Conservation (phyloP, 108 stramenopile species). For the Cylindrotheca closterium region DNA sequence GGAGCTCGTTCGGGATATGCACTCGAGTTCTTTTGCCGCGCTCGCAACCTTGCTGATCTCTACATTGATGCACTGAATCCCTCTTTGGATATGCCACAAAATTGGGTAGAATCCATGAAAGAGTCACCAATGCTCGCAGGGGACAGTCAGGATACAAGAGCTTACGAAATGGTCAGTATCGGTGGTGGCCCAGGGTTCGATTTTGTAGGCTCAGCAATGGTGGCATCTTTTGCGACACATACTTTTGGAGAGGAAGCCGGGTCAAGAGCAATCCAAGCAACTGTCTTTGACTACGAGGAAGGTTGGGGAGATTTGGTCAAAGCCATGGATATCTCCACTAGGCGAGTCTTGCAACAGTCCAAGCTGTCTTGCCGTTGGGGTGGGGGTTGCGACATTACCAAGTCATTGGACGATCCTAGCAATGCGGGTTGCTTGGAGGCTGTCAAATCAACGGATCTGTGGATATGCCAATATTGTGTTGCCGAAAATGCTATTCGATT, state of each 20-base stretch:
- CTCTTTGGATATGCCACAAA: not conserved
- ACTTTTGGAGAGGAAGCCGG: not conserved
- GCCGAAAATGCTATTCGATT: constrained; percentile 55
- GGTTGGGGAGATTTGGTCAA: constrained; percentile 58
- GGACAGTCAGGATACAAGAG: not conserved
- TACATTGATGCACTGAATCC: constrained; percentile 18
- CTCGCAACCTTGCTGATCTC: constrained; percentile 41
- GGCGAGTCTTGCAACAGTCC: constrained; percentile 5
- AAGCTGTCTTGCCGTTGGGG: constrained; percentile 40
- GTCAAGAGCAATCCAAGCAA: constrained; percentile 19
- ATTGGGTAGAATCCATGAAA: not conserved
- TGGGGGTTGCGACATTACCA: constrained; percentile 63
- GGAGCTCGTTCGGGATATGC: constrained; percentile 60
- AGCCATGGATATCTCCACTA: constrained; percentile 39
- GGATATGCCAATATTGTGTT: constrained; percentile 61
- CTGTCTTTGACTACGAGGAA: constrained; percentile 60
- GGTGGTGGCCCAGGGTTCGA: constrained; percentile 78
- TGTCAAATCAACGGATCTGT: constrained; percentile 34
- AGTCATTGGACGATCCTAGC: constrained; percentile 31
- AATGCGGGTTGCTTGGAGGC: constrained; percentile 26
- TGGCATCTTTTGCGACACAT: constrained; percentile 27
- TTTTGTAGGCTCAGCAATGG: constrained; percentile 44
- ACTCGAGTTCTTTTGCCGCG: constrained; percentile 49
- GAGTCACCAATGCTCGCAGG: not conserved
- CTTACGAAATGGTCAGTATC: constrained; percentile 23